Evolutionary conservation across 257 asterid species (phyloP).

Genomic region (Misopates orontium): DNA sequence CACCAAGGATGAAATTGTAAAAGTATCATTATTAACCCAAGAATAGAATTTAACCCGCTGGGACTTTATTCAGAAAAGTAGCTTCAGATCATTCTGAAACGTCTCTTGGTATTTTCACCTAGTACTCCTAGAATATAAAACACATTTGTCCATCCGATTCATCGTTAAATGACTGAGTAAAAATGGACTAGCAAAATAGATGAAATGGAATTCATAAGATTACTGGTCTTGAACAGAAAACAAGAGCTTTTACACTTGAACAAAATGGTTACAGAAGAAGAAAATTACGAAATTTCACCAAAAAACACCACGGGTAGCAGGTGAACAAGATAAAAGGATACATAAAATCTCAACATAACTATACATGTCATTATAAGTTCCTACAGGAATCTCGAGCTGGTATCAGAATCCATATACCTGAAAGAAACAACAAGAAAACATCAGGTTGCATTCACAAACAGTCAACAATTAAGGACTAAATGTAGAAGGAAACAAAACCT

Average conservation of each 20-base stretch:
- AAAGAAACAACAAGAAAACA: conserved; percentile 19
- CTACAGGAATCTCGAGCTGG: conserved; percentile 10
- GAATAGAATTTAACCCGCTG: too few species aligned
- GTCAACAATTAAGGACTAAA: conserved; percentile 19
- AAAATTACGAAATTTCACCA: conserved; percentile 18
- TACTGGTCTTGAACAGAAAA: conserved; percentile 13
- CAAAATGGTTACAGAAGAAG: conserved; percentile 9
- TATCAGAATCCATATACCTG: conserved; percentile 15
- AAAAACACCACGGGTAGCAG: conserved; percentile 22
- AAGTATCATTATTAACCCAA: too few species aligned
- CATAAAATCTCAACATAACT: conserved; percentile 15
- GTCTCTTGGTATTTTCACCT: too few species aligned
- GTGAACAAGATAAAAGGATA: conserved; percentile 11
- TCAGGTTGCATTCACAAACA: conserved; percentile 7
- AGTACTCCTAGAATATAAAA: too few species aligned
- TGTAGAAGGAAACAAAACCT: conserved; percentile 26
- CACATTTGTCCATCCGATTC: too few species aligned
- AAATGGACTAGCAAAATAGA: too few species aligned
- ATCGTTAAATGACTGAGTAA: too few species aligned
- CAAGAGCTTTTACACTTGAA: conserved; percentile 22
- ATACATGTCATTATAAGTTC: conserved; percentile 23
- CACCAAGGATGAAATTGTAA: too few species aligned
- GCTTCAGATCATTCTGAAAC: too few species aligned
- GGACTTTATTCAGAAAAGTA: too few species aligned
- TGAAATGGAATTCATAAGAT: too few species aligned